phyloP scores from a whole-genome alignment of 257 asterid genomes.

The Gentiana dahurica region DNA sequence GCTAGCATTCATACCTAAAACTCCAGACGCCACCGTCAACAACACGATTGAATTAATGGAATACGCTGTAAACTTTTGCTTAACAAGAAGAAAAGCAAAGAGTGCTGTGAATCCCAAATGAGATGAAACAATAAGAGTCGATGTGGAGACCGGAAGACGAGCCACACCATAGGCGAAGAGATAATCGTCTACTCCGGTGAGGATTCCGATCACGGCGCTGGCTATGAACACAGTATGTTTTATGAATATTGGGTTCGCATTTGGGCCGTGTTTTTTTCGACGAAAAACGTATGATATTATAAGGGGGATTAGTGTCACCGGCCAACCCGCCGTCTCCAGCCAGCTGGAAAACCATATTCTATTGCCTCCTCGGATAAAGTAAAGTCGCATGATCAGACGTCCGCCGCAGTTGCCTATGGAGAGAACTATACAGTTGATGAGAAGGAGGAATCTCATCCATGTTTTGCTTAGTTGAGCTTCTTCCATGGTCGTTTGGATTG shows the following conservation, averaged over 20 bases:
- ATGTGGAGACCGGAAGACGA: slow-evolving; percentile 11
- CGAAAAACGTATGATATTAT: slow-evolving; percentile 1
- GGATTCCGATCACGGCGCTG: neutral
- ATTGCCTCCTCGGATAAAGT: slow-evolving; percentile 8
- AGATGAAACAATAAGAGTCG: slow-evolving; percentile 4
- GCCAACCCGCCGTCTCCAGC: slow-evolving; percentile 4
- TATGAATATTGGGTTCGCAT: neutral
- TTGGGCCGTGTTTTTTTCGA: neutral
- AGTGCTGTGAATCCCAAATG: slow-evolving; percentile 13
- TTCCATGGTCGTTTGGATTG: too few species aligned
- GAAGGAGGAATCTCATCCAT: neutral
- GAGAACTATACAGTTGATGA: slow-evolving; percentile 2
- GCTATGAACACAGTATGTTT: neutral
- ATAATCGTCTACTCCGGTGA: slow-evolving; percentile 1
- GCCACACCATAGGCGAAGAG: slow-evolving; percentile 6
- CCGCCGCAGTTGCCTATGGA: slow-evolving; percentile 7
- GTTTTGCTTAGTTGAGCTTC: neutral
- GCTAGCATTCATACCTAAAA: neutral
- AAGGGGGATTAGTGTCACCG: slow-evolving; percentile 3
- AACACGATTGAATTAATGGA: slow-evolving; percentile 4
- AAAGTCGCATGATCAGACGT: slow-evolving; percentile 6
- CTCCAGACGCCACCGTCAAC: slow-evolving; percentile 8
- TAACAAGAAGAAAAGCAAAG: slow-evolving; percentile 8
- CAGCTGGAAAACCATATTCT: slow-evolving; percentile 6
- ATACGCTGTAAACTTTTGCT: slow-evolving; percentile 9